These are phyloP conservation scores for Mucor saturninus DNA, from an alignment of 371 early-diverging fungal genomes.

Conservation along the genomic window DNA sequence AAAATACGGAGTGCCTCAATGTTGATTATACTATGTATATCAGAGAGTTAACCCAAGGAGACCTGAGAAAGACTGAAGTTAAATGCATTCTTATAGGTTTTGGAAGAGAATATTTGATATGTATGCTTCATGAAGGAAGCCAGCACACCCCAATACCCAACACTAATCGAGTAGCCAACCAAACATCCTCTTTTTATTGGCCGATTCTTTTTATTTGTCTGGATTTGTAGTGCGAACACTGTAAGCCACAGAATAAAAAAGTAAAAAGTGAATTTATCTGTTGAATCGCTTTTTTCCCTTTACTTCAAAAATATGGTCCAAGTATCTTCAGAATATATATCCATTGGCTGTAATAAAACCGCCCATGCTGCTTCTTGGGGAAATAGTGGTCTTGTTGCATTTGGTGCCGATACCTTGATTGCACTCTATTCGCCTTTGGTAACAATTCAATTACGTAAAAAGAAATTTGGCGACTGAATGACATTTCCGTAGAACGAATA, in stretches of 20 bases:
- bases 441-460: constrained; percentile 11
- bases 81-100: too few relatives aligned
- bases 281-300: not conserved
- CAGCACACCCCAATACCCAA: too few relatives aligned
- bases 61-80: too few relatives aligned
- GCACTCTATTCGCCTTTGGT: constrained; percentile 81
- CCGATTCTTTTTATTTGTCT: too few relatives aligned
- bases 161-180: too few relatives aligned
- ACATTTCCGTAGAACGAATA: constrained; percentile 45
- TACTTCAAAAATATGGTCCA: constrained; percentile 26
- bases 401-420: constrained; percentile 73
- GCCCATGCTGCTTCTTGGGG: constrained; percentile 68
- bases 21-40: too few relatives aligned
- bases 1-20: too few relatives aligned
- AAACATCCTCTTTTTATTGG: too few relatives aligned
- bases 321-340: constrained; percentile 63
- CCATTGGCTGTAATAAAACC: constrained; percentile 76
- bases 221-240: not conserved
- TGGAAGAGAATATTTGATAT: too few relatives aligned
- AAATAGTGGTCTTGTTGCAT: constrained; percentile 70
- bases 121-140: too few relatives aligned
- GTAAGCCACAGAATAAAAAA: constrained; percentile 2
- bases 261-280: not conserved
- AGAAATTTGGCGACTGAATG: not conserved
- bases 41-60: too few relatives aligned